Conservation (phyloP, 768 basidiomycete species). For the Dacryopinax spathularia region DNA sequence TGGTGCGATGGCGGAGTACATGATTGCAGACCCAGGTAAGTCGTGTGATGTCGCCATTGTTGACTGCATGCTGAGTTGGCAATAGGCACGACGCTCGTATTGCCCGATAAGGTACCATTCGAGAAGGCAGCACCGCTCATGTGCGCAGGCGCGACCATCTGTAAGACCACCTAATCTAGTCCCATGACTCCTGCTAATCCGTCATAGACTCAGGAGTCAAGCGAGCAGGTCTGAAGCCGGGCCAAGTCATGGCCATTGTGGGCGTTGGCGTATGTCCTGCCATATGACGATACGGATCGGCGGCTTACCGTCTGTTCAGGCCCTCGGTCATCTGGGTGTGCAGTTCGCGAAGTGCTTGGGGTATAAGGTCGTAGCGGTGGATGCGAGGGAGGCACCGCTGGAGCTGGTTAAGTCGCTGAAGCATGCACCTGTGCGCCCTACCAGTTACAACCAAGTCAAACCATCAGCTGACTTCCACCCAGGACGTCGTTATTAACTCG, state of each 20-base stretch:
- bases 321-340: slow-evolving; percentile 12
- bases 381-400: slow-evolving; percentile 12
- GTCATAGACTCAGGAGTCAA: not conserved
- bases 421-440: slow-evolving; percentile 5
- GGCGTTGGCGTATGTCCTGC: slow-evolving; percentile 5
- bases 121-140: slow-evolving; percentile 9
- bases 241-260: slow-evolving; percentile 6
- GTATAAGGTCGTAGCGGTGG: slow-evolving; percentile 12
- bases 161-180: not conserved
- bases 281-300: not conserved
- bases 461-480: not conserved
- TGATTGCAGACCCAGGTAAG: slow-evolving; percentile 5
- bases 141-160: slow-evolving; percentile 10
- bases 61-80: not conserved
- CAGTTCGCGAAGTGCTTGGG: slow-evolving; percentile 14
- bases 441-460: not conserved
- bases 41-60: not conserved
- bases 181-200: not conserved
- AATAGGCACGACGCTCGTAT: not conserved
- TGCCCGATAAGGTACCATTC: slow-evolving; percentile 9
- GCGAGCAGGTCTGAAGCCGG: not conserved
- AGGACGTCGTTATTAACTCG: slow-evolving; percentile 10
- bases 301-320: not conserved
- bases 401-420: slow-evolving; percentile 12
- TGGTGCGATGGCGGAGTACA: slow-evolving; percentile 9